These are phyloP conservation scores for Teunomyces aglyptinius DNA, from an alignment of 805 yeast species.

Conservation along the genomic window DNA sequence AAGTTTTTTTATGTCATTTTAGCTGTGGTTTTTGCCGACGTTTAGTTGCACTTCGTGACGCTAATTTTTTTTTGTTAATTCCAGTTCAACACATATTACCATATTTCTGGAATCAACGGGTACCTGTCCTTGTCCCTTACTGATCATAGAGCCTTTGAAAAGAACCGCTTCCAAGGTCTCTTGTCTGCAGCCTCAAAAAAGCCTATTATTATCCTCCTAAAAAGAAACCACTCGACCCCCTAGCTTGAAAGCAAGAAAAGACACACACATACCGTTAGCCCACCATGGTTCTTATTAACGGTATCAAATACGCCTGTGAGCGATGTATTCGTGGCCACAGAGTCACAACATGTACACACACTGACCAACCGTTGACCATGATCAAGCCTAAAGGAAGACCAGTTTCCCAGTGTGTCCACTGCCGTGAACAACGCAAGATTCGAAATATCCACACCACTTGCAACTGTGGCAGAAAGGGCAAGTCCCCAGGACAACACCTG, in stretches of 20 bases:
- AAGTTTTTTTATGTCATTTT: slow-evolving; percentile 3
- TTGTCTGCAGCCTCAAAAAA: too few species aligned
- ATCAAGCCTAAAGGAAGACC: slow-evolving; percentile 98
- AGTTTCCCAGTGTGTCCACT: slow-evolving; percentile 84
- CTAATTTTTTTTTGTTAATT: background rate
- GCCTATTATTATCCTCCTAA: too few species aligned
- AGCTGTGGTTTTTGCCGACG: slow-evolving; percentile 1
- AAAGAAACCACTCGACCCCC: background rate
- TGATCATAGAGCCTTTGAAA: too few species aligned
- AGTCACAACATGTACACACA: slow-evolving; percentile 89
- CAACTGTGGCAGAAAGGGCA: slow-evolving; percentile 59
- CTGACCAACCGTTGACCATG: slow-evolving; percentile 86
- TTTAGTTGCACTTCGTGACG: slow-evolving; percentile 3
- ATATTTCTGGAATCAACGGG: background rate
- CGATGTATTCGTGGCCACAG: slow-evolving; percentile 95
- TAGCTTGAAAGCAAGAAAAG: background rate
- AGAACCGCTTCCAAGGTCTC: too few species aligned
- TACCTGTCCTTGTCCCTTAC: background rate
- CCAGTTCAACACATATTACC: background rate
- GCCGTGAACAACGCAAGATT: slow-evolving; percentile 69
- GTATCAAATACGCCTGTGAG: slow-evolving; percentile 94
- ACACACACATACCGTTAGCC: background rate
- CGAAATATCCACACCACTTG: slow-evolving; percentile 70
- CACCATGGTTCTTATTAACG: slow-evolving; percentile 83
- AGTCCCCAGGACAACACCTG: slow-evolving; percentile 37